Base-by-base conservation (phyloP, 2,329 filamentous ascomycete genomes). In the Fusarium secorum region DNA sequence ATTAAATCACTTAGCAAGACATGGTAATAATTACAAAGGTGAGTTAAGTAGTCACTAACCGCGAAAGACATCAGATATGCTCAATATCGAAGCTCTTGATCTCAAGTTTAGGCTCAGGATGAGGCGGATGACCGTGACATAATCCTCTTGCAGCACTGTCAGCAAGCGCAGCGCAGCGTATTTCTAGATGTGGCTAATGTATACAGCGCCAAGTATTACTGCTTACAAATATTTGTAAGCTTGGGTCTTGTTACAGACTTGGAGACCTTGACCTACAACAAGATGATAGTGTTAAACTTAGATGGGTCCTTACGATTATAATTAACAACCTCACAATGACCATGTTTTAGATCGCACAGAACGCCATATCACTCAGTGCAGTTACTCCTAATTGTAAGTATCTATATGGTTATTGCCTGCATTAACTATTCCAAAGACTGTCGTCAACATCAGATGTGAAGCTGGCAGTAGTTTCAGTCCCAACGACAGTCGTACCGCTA, bases 331-430 rank as follows among this genome's bases (percentile, higher is more conserved):
- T 20, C 5, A 45, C 5, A 7, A 26, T 3, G 3, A 28, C 9
- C 18, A 45, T 20, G 4, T 7, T 15, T 6, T 7, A 5, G 18
- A 15, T 4, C 5, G 4, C 14, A 17, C 11, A 4, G 17, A 18
- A 44, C 11, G 2, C 4, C 14, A 30, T 32, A 7, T 10, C 8
- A 20, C 24, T 10, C 20, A 3, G 11, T 28, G 3, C 3, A 45
- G 0, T 7, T 28, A 0, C 8, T 28, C 8, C 4, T 7, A 15
- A 2, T 4, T 20, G 20, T 5, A 20, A 3, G 4, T 14, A 3
- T 45, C 3, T 32, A 13, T 18, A 11, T 7, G 0, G 0, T 22
- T 3, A 11, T 11, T 30, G 7, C 3, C 7, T 46, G 0, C 4
- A 13, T 46, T 1, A 46, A 17, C 3, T 17, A 30, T 6, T 30